These are phyloP conservation scores for Zygnema cylindricum DNA, from an alignment of 139 green algal genomes.

Conservation along the genomic window DNA sequence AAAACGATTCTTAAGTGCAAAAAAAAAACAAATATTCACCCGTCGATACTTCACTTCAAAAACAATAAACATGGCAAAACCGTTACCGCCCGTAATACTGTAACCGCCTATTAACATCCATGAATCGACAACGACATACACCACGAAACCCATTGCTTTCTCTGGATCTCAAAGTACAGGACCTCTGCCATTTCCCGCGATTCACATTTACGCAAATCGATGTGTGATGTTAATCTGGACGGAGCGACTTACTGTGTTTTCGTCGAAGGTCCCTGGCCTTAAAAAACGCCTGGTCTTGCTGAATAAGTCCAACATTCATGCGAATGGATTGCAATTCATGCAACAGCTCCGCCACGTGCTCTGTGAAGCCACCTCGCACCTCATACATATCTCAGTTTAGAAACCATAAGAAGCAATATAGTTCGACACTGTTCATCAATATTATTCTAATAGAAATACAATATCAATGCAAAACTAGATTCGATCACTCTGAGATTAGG, in stretches of 20 bases:
- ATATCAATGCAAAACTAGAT: neutral
- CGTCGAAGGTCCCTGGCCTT: constrained; percentile 17
- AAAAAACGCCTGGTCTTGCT: constrained; percentile 31
- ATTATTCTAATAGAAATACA: neutral
- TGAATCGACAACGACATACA: too few species aligned
- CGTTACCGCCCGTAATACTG: too few species aligned
- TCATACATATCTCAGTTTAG: neutral
- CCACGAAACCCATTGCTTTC: too few species aligned
- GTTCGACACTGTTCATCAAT: neutral
- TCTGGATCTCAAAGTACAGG: too few species aligned
- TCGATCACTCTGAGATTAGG: neutral
- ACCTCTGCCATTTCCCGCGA: too few species aligned
- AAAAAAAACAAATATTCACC: too few species aligned
- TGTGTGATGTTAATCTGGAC: too few species aligned
- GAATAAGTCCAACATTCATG: neutral
- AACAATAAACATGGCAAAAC: too few species aligned
- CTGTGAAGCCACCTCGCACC: neutral
- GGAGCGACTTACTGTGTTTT: constrained; percentile 29
- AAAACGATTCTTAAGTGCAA: too few species aligned
- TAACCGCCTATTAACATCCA: too few species aligned
- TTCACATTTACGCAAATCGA: too few species aligned
- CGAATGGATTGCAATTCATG: constrained; percentile 12
- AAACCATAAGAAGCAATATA: neutral
- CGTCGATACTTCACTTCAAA: too few species aligned
- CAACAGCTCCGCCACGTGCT: constrained; percentile 29